These are phyloP conservation scores for Kockovaella imperatae DNA, from an alignment of 768 basidiomycete species.

Conservation along the genomic window DNA sequence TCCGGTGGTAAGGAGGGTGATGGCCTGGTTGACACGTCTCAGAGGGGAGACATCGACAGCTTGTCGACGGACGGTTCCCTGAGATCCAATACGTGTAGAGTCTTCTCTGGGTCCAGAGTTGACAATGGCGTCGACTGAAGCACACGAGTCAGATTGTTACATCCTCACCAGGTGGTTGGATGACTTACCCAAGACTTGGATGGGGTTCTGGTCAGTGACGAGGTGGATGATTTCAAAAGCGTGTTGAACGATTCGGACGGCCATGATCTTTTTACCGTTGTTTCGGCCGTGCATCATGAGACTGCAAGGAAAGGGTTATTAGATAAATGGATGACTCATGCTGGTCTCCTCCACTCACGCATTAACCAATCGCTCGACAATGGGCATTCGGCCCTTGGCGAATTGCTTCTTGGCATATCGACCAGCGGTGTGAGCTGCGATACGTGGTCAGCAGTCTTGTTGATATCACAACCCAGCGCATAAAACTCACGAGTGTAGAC, in stretches of 20 bases:
- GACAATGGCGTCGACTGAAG: constrained; percentile 86
- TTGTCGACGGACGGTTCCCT: constrained; percentile 98
- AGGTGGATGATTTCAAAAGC: constrained; percentile 99
- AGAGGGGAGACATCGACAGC: constrained; percentile 99
- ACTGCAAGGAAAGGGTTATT: constrained; percentile 47
- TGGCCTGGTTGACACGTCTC: constrained; percentile 93
- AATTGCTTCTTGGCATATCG: constrained; percentile 99
- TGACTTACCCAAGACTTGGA: constrained; percentile 62
- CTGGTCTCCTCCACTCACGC: constrained; percentile 53
- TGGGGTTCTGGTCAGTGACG: constrained; percentile 99
- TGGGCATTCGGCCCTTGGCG: constrained; percentile 99
- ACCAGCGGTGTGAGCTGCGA: constrained; percentile 80
- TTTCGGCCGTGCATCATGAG: constrained; percentile 99
- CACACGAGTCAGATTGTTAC: neutral
- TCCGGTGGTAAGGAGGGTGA: constrained; percentile 89
- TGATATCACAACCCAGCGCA: constrained; percentile 2
- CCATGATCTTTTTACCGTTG: constrained; percentile 98
- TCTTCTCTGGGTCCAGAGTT: constrained; percentile 99
- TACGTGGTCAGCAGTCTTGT: neutral
- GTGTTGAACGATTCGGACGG: constrained; percentile 98
- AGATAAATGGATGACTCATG: neutral
- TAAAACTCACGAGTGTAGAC: constrained; percentile 65
- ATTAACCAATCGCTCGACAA: constrained; percentile 98
- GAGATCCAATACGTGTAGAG: constrained; percentile 98
- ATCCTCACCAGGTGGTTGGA: neutral